Base-by-base conservation (phyloP, 306 rosid genomes). In the Castanea sativa region DNA sequence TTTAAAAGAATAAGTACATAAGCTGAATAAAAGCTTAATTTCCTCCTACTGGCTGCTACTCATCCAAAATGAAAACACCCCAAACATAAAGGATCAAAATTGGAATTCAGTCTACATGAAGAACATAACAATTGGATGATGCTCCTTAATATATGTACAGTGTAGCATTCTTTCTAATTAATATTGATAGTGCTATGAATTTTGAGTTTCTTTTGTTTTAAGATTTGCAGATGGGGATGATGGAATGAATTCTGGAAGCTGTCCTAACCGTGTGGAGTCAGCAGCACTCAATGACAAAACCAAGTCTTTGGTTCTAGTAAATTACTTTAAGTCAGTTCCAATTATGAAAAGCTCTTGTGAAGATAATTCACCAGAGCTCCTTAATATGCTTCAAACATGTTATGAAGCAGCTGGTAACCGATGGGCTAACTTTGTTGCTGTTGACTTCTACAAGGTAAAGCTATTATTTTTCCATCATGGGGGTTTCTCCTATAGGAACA, bases 351-450 rank as follows among this genome's bases (percentile, higher is more conserved):
- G 33, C 5, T 33, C 85, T 25, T 83, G 87, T 73, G 56, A 12
- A 55, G 85, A 80, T 58, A 86, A 86, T 53, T 83, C 87, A 64
- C 59, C 27, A 71, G 55, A 19, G 49, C 85, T 86, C 59, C 43
- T 83, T 8, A 23, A 78, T 29, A 83, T 75, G 85, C 81, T 86
- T 29, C 67, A 75, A 9, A 75, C 85, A 25, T 86, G 87, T 67
- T 72, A 78, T 67, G 4, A 5, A 6, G 77, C 43, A 4, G 76
- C 87, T 1, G 87, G 79, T 75, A 78, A 80, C 11, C 85, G 85
- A 9, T 83, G 89, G 87, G 79, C 87, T 4, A 86, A 86, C 76
- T 86, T 83, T 68, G 83, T 83, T 65, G 87, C 89, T 4, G 87
- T 86, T 64, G 83, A 86, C 69, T 86, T 23, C 77, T 83, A 86